Conservation (phyloP, 306 rosid species). For the Quillaja saponaria region DNA sequence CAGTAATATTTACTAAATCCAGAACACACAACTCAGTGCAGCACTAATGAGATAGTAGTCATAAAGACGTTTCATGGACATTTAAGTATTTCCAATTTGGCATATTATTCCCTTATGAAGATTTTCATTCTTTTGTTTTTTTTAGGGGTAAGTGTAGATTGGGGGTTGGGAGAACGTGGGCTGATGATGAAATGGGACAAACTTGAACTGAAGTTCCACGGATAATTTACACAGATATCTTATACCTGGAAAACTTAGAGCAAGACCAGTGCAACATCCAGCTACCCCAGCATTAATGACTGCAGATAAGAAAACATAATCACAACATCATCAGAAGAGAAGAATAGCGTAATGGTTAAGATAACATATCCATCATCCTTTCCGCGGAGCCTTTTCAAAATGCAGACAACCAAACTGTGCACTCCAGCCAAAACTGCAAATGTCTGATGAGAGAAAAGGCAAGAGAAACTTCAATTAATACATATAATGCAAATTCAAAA, state of each 20-base stretch:
- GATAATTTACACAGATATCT: too few species aligned
- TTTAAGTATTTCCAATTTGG: too few species aligned
- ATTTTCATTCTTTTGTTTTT: too few species aligned
- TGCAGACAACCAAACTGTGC: slow-evolving; percentile 93
- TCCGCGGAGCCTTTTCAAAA: slow-evolving; percentile 86
- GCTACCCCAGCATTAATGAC: slow-evolving; percentile 97
- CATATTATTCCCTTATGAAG: too few species aligned
- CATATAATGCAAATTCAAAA: background rate
- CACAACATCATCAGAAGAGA: slow-evolving; percentile 13
- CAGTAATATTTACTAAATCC: too few species aligned
- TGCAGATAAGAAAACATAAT: slow-evolving; percentile 37
- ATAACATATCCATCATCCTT: slow-evolving; percentile 81
- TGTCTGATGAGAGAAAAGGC: slow-evolving; percentile 49
- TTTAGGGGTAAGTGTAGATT: too few species aligned
- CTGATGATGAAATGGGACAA: too few species aligned
- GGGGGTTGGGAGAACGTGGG: too few species aligned
- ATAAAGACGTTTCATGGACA: too few species aligned
- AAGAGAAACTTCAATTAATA: background rate
- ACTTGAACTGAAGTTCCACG: too few species aligned
- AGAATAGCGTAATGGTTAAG: slow-evolving; percentile 12
- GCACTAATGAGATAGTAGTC: too few species aligned
- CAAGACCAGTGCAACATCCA: slow-evolving; percentile 98
- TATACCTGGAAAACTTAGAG: slow-evolving; percentile 93
- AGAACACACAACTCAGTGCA: too few species aligned
- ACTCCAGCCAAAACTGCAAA: slow-evolving; percentile 99